Percentiles rank a stretch among this genome's conserved stretches.
These are phyloP conservation scores for Amphibolis antarctica DNA, from an alignment of 106 monocot species.

Conservation along the genomic window DNA sequence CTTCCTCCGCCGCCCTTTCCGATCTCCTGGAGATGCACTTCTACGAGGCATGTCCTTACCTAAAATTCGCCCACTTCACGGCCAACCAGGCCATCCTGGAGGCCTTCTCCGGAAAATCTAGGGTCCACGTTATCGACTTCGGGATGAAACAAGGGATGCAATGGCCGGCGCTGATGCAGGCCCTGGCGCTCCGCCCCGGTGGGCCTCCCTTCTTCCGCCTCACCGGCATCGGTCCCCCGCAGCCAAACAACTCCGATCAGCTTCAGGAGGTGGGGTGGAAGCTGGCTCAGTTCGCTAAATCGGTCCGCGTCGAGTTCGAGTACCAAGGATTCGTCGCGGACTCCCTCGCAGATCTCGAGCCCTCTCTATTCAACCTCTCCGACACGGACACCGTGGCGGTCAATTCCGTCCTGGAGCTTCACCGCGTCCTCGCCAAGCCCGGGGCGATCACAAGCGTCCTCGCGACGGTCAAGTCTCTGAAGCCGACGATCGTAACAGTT, in stretches of 20 bases:
- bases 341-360: conserved; percentile 30
- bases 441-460: conserved; percentile 34
- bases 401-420: conserved; percentile 58
- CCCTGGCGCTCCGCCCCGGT: conserved; percentile 74
- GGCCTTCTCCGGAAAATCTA: conserved; percentile 58
- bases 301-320: conserved; percentile 36
- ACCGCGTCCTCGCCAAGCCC: conserved; percentile 38
- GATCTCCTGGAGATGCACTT: conserved; percentile 78
- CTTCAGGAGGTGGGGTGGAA: conserved; percentile 37
- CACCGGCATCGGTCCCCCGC: conserved; percentile 56
- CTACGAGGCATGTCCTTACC: conserved; percentile 81
- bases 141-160: conserved; percentile 93
- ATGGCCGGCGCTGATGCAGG: conserved; percentile 92
- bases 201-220: conserved; percentile 76
- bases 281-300: conserved; percentile 39
- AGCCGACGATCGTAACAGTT: conserved; percentile 55
- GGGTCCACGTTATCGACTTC: conserved; percentile 84
- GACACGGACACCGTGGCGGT: conserved; percentile 48
- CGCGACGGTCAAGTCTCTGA: conserved; percentile 23
- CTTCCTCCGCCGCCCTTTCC: conserved; percentile 35
- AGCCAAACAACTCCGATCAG: conserved; percentile 23
- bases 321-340: conserved; percentile 37
- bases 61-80: conserved; percentile 96
- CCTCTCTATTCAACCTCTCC: conserved; percentile 37
- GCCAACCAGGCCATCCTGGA: conserved; percentile 97